Evolutionary conservation across 163 green algal genomes (phyloP), one percentile per base, ranked within the genome.

Genomic region (Chlamydomonas reinhardtii): DNA sequence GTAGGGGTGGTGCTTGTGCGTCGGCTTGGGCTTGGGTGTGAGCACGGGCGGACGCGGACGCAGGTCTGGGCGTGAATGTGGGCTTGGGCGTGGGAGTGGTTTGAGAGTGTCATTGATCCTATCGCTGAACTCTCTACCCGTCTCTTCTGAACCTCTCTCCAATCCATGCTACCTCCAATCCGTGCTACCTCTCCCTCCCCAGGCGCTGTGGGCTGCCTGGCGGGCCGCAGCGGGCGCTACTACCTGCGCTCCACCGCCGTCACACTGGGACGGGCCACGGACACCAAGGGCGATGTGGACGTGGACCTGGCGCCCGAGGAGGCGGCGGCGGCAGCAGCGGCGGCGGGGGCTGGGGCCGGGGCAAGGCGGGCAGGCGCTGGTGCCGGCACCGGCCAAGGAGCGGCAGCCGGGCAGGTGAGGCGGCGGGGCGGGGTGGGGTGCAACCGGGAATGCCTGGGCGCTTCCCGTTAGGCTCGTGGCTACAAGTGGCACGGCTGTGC

Each of bases 161-260:
- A n/a, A n/a, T n/a, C n/a, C n/a, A n/a, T n/a, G n/a, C 59, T n/a
- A 29, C 59, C 59, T 31, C 20, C 3, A 29, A 19, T 31, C 59
- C 17, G 5, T 74, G 4, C 29, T 16, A 14, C 69, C 32, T 32
- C 16, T n/a, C 14, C 69, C 69, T 52, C 16, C 43, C 32, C 87
- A 91, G 91, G 86, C 48, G 92, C 86, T 29, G 59, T 95, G 39
- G 90, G 87, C 0, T 86, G 87, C 84, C 74, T 95, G 65, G 90
- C 82, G 71, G 87, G 92, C 8, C 64, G 69, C 12, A 43, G 52
- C 2, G 71, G 54, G 27, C 87, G 88, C 35, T 94, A 88, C 66
- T 73, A 93, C 66, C 48, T 95, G 43, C 87, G 89, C 12, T 82
- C 85, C 31, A 80, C 52, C 0, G 92, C 74, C 24, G 85, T 94